Percentiles rank a stretch among this genome's conserved stretches.
phyloP scores from a whole-genome alignment of 2,329 filamentous ascomycete genomes.

The Neofusicoccum umdonicola region DNA sequence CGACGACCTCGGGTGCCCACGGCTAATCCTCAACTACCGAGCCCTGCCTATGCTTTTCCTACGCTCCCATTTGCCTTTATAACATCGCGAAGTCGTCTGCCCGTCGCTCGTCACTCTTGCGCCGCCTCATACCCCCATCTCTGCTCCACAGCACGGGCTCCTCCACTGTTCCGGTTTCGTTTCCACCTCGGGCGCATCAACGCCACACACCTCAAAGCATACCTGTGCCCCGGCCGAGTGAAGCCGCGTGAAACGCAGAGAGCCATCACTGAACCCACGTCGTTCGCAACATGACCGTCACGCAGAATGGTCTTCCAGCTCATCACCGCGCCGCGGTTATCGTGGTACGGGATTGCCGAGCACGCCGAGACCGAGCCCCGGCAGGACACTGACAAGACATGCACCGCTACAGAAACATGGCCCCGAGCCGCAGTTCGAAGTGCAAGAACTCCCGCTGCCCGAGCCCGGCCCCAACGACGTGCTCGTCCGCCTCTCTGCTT shows the following conservation, averaged over 20 bases:
- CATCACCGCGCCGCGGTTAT: slow-evolving; percentile 12
- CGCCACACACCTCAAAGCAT: not conserved
- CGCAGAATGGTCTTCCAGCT: not conserved
- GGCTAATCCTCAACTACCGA: not conserved
- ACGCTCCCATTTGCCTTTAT: not conserved
- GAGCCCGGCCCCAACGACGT: slow-evolving; percentile 53
- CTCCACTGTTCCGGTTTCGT: not conserved
- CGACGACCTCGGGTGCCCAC: not conserved
- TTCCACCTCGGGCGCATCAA: not conserved
- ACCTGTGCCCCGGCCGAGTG: not conserved
- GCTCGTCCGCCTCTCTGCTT: slow-evolving; percentile 57
- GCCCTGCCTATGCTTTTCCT: not conserved
- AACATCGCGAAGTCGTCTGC: not conserved
- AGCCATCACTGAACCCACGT: not conserved
- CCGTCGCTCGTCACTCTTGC: not conserved
- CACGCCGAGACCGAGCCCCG: not conserved
- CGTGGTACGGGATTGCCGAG: not conserved
- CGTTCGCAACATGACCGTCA: not conserved
- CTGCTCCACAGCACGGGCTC: not conserved
- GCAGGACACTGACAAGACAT: not conserved
- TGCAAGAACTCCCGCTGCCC: slow-evolving; percentile 48
- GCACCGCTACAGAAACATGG: slow-evolving; percentile 32
- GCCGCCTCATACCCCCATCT: not conserved
- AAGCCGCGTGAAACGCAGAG: not conserved
- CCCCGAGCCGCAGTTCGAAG: slow-evolving; percentile 48